Evolutionary conservation across 176 grass and related monocot genomes (phyloP), one percentile per base, ranked within the genome.

Genomic region (Dendrocalamus sinicus): DNA sequence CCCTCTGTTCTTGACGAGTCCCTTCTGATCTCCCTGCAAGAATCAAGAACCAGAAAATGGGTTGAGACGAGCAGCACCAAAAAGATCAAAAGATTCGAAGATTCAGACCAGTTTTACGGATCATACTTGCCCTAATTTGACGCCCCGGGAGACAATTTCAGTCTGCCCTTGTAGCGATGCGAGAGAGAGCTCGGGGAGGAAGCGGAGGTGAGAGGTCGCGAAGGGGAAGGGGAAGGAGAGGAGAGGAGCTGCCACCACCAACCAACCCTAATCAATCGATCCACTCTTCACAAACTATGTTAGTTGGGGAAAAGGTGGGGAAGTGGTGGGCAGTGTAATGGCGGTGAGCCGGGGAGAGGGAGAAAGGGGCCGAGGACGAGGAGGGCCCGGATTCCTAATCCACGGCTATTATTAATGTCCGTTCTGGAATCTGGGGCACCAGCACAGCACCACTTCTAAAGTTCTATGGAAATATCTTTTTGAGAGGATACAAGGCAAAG

Each of bases 341-440:
- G 62, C 48, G 35, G 35, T 37, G 43, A 24, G 32, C 40, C 40
- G 24, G 46, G 23, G 20, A 19, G 5, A 16, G 53, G 43, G 40
- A 70, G 40, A 69, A n/a, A 53, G 12, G 32, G 3, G 32, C 19
- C 48, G 41, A 11, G 1, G 0, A 4, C 48, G 41, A 11, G 1
- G 0, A 4, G 53, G 55, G 22, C 75, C 75, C 54, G 37, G 67
- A 82, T 58, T 82, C 80, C 65, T 82, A 82, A 82, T 82, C 51
- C 16, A 44, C 39, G 43, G 67, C 80, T 59, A 37, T 37, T 37
- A 37, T 37, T 37, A 37, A 44, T 14, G 51, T 53, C 1, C 44
- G 8, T 9, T 45, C 35, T 37, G 35, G 35, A 37, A 37, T 37
- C 35, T 37, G 35, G 35, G 35, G 35, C 35, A 0, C 35, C 35